Evolutionary conservation across 768 basidiomycete genomes (phyloP), one percentile per base, ranked within the genome.

Genomic region (Pseudohyphozyma bogoriensis): DNA sequence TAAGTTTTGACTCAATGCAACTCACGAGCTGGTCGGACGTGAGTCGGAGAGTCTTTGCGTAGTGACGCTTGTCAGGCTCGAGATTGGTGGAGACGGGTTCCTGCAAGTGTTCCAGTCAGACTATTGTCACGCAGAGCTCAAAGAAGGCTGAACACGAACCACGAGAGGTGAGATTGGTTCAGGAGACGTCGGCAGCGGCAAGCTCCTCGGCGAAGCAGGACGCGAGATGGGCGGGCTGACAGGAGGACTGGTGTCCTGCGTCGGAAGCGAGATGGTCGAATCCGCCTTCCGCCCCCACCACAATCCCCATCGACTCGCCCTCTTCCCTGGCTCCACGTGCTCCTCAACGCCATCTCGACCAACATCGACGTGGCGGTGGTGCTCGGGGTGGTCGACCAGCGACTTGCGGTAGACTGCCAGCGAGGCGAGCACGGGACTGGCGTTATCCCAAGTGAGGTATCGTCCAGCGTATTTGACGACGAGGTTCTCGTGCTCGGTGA

Each of bases 21-120:
- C 83, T 70, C 68, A 91, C 90, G 44, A 99, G 79, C 72, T 99
- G 95, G 67, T 93, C 90, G 6, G 91, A 95, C 0, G 92, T 90
- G 60, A 99, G 74, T 9, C 95, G 81, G 60, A 99, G 74, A 0
- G 93, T 90, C 77, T 99, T 97, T 12, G 87, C 91, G 71, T 82
- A 97, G 69, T 81, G 85, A 71, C 81, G 70, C 22, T 33, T 42
- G 8, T 33, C 44, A 39, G 42, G 54, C 36, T 42, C 32, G 29
- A 37, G 29, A 31, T 46, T 51, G 35, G 7, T 45, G 37, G 37
- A 6, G 26, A 45, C 52, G 32, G 51, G 22, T 13, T 47, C 29
- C 52, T 53, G 26, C 33, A 9, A n/a, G 10, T 3, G 4, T 26
- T 22, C 3, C 26, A 13, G 6, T 22, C 22, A n/a, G 50, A 1